Evolutionary conservation across 768 basidiomycete species (phyloP).

Genomic region (Boletus subparvulus): DNA sequence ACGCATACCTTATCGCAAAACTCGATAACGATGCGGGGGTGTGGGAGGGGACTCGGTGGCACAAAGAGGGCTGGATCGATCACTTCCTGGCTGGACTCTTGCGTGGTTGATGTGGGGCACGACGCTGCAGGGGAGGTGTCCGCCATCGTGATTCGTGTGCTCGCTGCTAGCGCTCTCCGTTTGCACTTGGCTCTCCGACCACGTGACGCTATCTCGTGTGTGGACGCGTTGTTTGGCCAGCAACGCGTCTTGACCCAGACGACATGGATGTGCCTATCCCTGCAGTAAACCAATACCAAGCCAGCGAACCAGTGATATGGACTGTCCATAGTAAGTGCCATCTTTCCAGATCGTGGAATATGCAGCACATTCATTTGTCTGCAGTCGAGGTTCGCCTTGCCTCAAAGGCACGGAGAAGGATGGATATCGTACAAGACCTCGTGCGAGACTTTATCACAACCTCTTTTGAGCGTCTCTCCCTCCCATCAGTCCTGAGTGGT

Average conservation of each 20-base stretch:
- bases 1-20: slow-evolving; percentile 84
- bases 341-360: neutral
- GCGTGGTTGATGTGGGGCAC: slow-evolving; percentile 8
- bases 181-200: slow-evolving; percentile 4
- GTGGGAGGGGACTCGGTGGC: slow-evolving; percentile 47
- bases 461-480: slow-evolving; percentile 63
- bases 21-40: slow-evolving; percentile 75
- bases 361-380: neutral
- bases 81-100: slow-evolving; percentile 18
- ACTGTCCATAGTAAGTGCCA: slow-evolving; percentile 59
- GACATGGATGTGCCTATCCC: slow-evolving; percentile 11
- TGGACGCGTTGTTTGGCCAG: slow-evolving; percentile 54
- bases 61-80: slow-evolving; percentile 55
- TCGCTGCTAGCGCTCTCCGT: neutral
- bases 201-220: slow-evolving; percentile 36
- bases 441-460: slow-evolving; percentile 55
- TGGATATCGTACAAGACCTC: slow-evolving; percentile 69
- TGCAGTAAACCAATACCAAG: neutral
- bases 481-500: slow-evolving; percentile 70
- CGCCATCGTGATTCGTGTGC: slow-evolving; percentile 20
- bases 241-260: slow-evolving; percentile 17
- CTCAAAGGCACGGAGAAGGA: slow-evolving; percentile 63
- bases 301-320: slow-evolving; percentile 43
- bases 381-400: slow-evolving; percentile 84
- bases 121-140: slow-evolving; percentile 10